These are phyloP conservation scores for Amphirosellinia nigrospora DNA, from an alignment of 495 filamentous ascomycete genomes.

Conservation along the genomic window DNA sequence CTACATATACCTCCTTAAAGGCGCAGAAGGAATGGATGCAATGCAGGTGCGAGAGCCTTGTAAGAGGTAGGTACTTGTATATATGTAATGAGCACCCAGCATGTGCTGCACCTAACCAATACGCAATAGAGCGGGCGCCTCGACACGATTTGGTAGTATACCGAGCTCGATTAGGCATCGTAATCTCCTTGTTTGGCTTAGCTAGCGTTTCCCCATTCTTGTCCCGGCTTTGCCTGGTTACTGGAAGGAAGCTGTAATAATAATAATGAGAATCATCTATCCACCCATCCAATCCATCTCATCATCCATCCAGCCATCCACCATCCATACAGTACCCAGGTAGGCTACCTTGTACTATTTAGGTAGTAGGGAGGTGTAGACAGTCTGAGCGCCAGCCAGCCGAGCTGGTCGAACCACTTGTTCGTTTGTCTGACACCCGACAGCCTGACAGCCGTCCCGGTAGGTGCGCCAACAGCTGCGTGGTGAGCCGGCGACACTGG, in stretches of 20 bases:
- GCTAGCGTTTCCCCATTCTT: conserved; percentile 3
- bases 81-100: not conserved
- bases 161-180: conserved; percentile 16
- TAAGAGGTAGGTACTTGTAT: too few relatives aligned
- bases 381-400: not conserved
- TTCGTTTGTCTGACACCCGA: not conserved
- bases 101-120: conserved; percentile 1
- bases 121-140: conserved; percentile 12
- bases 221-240: conserved; percentile 2
- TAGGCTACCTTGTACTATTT: too few relatives aligned
- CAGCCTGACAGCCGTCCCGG: not conserved
- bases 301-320: too few relatives aligned
- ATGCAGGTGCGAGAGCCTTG: not conserved
- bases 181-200: conserved; percentile 25
- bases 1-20: not conserved
- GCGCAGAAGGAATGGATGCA: not conserved
- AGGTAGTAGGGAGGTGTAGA: too few relatives aligned
- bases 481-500: not conserved
- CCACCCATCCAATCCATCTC: too few relatives aligned
- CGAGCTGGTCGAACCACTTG: not conserved
- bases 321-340: too few relatives aligned
- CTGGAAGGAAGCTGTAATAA: not conserved
- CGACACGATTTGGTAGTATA: conserved; percentile 8
- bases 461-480: not conserved
- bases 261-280: not conserved